Percentiles rank a stretch among this genome's conserved stretches.
These are phyloP conservation scores for Pseudogymnoascus sp. DNA, from an alignment of 2,329 filamentous ascomycete species.

Conservation along the genomic window DNA sequence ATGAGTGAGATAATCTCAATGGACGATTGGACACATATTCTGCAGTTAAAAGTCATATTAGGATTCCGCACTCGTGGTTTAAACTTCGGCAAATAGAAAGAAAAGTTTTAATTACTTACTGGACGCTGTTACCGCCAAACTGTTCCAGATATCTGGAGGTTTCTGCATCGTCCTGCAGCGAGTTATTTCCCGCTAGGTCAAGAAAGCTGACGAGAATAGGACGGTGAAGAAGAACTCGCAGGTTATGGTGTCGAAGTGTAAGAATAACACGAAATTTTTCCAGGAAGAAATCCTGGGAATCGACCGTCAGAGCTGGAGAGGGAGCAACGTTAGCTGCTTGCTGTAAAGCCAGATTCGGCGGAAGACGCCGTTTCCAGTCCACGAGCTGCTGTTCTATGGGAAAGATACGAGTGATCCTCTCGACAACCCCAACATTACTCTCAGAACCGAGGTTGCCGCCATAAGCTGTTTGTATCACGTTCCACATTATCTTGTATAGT, in stretches of 20 bases:
- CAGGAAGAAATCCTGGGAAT: constrained; percentile 4
- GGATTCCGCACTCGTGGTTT: constrained; percentile 9
- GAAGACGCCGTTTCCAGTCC: constrained; percentile 31
- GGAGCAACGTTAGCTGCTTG: constrained; percentile 19
- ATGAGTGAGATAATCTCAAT: constrained; percentile 29
- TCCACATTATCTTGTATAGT: constrained; percentile 29
- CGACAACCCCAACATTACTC: constrained; percentile 18
- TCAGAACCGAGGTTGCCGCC: constrained; percentile 36
- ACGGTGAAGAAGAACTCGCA: constrained; percentile 34
- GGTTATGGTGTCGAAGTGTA: constrained; percentile 34
- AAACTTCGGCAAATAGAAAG: constrained; percentile 23
- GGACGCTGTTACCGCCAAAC: constrained; percentile 28
- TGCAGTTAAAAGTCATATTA: background rate
- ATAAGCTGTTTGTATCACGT: constrained; percentile 34
- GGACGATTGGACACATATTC: constrained; percentile 26
- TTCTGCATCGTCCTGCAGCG: constrained; percentile 17
- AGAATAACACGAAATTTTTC: constrained; percentile 36
- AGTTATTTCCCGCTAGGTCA: constrained; percentile 18
- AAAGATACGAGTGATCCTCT: constrained; percentile 30
- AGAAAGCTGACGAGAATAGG: constrained; percentile 33
- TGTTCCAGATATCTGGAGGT: constrained; percentile 15
- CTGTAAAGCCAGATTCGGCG: constrained; percentile 23
- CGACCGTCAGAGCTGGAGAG: constrained; percentile 14
- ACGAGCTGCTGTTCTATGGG: constrained; percentile 32
- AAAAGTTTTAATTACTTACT: constrained; percentile 6